Percentiles rank a stretch among this genome's conserved stretches.
phyloP scores from a whole-genome alignment of 2,329 filamentous ascomycete species.

The Colletotrichum melonis region DNA sequence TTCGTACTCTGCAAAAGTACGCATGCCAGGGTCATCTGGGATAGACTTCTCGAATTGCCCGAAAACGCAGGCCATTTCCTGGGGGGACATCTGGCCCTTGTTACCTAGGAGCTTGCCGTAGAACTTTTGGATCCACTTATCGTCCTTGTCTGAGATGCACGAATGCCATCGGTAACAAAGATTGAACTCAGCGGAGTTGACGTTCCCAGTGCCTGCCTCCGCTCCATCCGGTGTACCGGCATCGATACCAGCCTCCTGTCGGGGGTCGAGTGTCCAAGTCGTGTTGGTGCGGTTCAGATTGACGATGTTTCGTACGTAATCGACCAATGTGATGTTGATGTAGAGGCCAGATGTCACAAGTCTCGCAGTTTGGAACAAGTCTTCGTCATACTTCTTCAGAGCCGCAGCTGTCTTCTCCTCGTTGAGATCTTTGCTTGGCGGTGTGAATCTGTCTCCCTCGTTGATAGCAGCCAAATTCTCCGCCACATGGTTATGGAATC shows the following conservation, averaged over 20 bases:
- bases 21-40: constrained; percentile 74
- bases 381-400: constrained; percentile 79
- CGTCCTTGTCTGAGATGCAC: constrained; percentile 79
- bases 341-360: constrained; percentile 81
- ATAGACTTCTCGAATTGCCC: constrained; percentile 71
- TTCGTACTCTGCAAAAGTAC: constrained; percentile 74
- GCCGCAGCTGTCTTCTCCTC: constrained; percentile 61
- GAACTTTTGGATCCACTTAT: constrained; percentile 81
- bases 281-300: constrained; percentile 77
- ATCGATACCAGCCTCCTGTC: constrained; percentile 72
- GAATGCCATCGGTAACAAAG: constrained; percentile 91
- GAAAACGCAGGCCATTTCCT: constrained; percentile 72
- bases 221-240: constrained; percentile 66
- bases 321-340: constrained; percentile 81
- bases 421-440: constrained; percentile 62
- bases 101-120: constrained; percentile 71
- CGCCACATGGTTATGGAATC: constrained; percentile 90
- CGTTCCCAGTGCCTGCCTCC: constrained; percentile 81
- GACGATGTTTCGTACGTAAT: constrained; percentile 83
- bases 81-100: constrained; percentile 64
- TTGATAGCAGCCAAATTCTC: constrained; percentile 87
- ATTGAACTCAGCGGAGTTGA: constrained; percentile 90
- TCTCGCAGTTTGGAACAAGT: constrained; percentile 82
- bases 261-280: constrained; percentile 77
- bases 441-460: constrained; percentile 81